phyloP scores from a whole-genome alignment of 495 filamentous ascomycete species.

The Aspergillus funiculosus region DNA sequence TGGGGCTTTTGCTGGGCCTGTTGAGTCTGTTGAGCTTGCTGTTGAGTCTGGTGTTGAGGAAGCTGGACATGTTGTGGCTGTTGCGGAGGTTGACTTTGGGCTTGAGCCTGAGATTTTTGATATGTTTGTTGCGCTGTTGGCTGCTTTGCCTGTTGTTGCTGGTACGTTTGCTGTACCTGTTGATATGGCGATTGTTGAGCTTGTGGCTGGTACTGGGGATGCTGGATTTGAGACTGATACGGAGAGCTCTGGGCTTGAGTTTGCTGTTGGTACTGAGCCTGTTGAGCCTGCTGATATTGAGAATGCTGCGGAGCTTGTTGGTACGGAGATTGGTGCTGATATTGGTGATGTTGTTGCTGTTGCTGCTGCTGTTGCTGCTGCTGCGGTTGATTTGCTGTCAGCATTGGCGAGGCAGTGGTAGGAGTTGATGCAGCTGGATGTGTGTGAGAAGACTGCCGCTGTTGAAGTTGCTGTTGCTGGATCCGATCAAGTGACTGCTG shows the following conservation, averaged over 20 bases:
- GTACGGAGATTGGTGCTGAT: background rate
- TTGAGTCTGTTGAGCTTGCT: constrained; percentile 14
- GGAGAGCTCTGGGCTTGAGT: too few species aligned
- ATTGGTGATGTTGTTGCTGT: background rate
- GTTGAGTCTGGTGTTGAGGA: background rate
- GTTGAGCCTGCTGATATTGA: background rate
- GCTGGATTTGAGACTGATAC: too few species aligned
- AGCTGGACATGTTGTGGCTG: background rate
- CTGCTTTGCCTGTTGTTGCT: background rate
- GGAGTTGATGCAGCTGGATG: constrained; percentile 19
- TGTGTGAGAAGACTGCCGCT: constrained; percentile 22
- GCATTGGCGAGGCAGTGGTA: constrained; percentile 23
- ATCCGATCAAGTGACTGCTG: constrained; percentile 36
- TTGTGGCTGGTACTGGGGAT: constrained; percentile 1
- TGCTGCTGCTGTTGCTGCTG: constrained; percentile 15
- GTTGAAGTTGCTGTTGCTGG: constrained; percentile 34
- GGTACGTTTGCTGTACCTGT: constrained; percentile 4
- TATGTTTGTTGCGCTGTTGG: background rate
- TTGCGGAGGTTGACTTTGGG: background rate
- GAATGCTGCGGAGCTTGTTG: too few species aligned
- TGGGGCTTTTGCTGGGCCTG: constrained; percentile 13
- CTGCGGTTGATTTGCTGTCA: constrained; percentile 13
- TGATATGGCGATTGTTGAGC: constrained; percentile 6
- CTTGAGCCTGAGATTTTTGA: background rate
- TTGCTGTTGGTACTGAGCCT: constrained; percentile 2